Conservation (phyloP, 2,329 filamentous ascomycete species). For the Parascedosporium putredinis region DNA sequence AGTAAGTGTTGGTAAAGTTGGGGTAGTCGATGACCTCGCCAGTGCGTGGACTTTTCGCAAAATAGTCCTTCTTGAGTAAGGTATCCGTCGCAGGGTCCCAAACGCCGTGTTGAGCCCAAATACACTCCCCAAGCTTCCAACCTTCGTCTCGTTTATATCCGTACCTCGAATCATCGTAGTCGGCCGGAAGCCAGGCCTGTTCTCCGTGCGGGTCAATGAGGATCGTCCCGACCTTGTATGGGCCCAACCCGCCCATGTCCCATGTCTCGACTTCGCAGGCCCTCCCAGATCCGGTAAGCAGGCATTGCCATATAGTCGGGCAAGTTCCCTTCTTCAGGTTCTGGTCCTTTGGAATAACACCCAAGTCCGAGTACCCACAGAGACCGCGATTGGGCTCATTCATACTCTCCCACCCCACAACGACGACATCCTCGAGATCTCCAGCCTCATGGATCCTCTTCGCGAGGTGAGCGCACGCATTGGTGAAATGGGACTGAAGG, state of each 20-base stretch:
- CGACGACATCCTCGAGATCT: conserved; percentile 72
- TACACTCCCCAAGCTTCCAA: conserved; percentile 88
- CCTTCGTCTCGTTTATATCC: conserved; percentile 78
- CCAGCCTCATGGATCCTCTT: conserved; percentile 80
- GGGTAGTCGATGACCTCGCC: conserved; percentile 69
- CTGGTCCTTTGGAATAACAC: conserved; percentile 72
- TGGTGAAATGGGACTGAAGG: conserved; percentile 75
- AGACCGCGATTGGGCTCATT: conserved; percentile 92
- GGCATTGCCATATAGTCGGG: conserved; percentile 88
- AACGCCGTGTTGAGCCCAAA: conserved; percentile 95
- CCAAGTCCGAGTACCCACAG: conserved; percentile 73
- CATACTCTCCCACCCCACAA: conserved; percentile 92
- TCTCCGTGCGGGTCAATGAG: conserved; percentile 83
- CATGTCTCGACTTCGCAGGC: conserved; percentile 84
- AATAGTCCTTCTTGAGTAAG: conserved; percentile 78
- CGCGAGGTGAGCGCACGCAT: conserved; percentile 71
- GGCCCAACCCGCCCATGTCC: conserved; percentile 88
- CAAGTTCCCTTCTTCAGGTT: conserved; percentile 86
- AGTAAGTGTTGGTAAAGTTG: conserved; percentile 83
- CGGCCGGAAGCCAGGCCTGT: conserved; percentile 70
- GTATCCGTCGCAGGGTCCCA: conserved; percentile 78
- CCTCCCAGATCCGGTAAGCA: conserved; percentile 81
- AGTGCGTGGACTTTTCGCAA: conserved; percentile 64
- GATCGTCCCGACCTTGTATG: conserved; percentile 74
- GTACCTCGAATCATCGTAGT: conserved; percentile 78